Evolutionary conservation across 768 basidiomycete genomes (phyloP).

Genomic region (Xanthoconium stramineum): DNA sequence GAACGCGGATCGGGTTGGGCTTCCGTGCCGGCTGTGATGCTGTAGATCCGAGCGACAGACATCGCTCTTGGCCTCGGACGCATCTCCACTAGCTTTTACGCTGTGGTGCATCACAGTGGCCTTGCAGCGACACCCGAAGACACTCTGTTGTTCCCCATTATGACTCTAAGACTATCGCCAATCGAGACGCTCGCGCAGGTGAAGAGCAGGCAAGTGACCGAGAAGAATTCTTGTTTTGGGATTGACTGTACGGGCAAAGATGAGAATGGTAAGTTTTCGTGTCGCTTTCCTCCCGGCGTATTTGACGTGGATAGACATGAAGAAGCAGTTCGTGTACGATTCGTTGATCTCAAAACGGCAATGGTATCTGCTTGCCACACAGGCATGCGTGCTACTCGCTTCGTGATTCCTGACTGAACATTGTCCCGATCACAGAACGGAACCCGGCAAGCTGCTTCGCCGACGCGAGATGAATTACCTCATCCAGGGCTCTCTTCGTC

Average conservation of each 20-base stretch:
- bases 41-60: too few relatives aligned
- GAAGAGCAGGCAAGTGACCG: constrained; percentile 86
- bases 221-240: constrained; percentile 81
- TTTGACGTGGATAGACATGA: constrained; percentile 72
- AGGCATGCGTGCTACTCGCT: constrained; percentile 44
- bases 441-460: neutral
- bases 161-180: too few relatives aligned
- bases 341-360: constrained; percentile 96
- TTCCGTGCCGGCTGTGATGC: too few relatives aligned
- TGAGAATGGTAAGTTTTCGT: constrained; percentile 66
- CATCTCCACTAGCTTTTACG: too few relatives aligned
- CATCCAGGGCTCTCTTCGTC: neutral
- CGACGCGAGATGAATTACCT: too few relatives aligned
- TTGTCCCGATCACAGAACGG: neutral
- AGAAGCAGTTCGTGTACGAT: constrained; percentile 94
- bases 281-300: neutral
- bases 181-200: constrained; percentile 97
- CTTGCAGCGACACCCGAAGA: too few relatives aligned
- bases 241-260: constrained; percentile 89
- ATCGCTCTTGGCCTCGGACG: too few relatives aligned
- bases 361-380: constrained; percentile 95
- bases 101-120: too few relatives aligned
- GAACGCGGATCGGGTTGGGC: too few relatives aligned
- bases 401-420: neutral
- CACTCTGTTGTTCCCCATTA: too few relatives aligned